Percentiles rank a stretch among this genome's conserved stretches.
These are phyloP conservation scores for Colletotrichum orbiculare DNA, from an alignment of 2,329 filamentous ascomycete species.

Conservation along the genomic window DNA sequence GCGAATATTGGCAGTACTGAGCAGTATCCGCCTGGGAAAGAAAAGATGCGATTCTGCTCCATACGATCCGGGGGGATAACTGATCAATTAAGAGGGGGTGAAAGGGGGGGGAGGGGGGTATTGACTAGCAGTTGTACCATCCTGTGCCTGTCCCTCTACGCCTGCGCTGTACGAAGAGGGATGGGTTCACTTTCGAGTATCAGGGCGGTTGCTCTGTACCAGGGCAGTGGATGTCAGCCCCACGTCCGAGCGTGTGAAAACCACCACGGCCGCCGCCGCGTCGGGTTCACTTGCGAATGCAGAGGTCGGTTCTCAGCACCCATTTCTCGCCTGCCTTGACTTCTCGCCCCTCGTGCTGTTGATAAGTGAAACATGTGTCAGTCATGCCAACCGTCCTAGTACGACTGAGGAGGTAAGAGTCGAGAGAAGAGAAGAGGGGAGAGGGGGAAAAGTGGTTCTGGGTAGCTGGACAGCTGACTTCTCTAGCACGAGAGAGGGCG, in stretches of 20 bases:
- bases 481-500: conserved; percentile 21
- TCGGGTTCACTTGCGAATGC: conserved; percentile 62
- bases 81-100: conserved; percentile 24
- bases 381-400: conserved; percentile 19
- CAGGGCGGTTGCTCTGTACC: conserved; percentile 1
- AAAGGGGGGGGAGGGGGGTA: neutral
- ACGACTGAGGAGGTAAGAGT: conserved; percentile 18
- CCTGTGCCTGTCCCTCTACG: no score
- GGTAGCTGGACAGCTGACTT: neutral
- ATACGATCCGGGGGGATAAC: conserved; percentile 13
- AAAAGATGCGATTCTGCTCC: conserved; percentile 6
- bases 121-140: no score
- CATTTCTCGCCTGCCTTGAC: conserved; percentile 88
- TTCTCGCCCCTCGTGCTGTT: conserved; percentile 82
- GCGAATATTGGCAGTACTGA: neutral
- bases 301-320: conserved; percentile 88
- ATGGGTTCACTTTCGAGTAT: neutral
- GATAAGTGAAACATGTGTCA: conserved; percentile 34
- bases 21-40: neutral
- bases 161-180: neutral
- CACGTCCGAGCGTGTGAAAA: conserved; percentile 17
- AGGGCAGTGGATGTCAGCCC: conserved; percentile 6
- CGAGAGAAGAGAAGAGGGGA: conserved; percentile 7
- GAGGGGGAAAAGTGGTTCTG: conserved; percentile 7
- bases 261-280: no score